Conservation (phyloP, 1,284 basidiomycete species). For the Ganoderma lucidum region DNA sequence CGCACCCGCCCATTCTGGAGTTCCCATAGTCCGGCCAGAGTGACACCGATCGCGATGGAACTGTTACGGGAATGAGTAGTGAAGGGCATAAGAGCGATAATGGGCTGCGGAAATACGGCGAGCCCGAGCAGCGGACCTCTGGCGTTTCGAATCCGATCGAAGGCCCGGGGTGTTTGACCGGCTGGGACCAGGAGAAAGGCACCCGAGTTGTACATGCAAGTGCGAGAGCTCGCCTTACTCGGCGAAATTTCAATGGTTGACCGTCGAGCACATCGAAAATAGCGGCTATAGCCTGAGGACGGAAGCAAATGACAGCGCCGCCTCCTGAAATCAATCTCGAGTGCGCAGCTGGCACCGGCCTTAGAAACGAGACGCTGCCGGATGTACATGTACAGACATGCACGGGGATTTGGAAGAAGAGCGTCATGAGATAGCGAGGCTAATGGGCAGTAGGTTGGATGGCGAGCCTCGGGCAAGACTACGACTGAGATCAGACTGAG, state of each 20-base stretch:
- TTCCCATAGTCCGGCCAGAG: neutral
- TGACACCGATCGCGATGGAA: neutral
- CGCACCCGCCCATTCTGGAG: neutral
- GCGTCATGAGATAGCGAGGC: neutral
- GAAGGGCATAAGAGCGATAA: neutral
- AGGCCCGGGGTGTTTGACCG: neutral
- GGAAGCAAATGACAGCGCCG: neutral
- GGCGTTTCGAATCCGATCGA: neutral
- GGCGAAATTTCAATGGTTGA: neutral
- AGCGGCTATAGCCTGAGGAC: neutral
- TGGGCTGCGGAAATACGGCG: neutral
- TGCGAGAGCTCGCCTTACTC: neutral
- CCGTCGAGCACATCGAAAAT: neutral
- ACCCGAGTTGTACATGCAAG: neutral
- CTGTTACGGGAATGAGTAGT: neutral
- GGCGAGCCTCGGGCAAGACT: neutral
- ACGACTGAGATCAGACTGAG: no score
- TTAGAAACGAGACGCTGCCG: neutral
- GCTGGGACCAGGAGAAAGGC: neutral
- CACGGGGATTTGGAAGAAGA: neutral
- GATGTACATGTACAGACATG: neutral
- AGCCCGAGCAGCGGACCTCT: neutral
- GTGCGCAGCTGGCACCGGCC: neutral
- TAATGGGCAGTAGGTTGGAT: neutral
- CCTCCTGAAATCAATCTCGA: neutral